A percentile compares a stretch with the other conserved stretches of the same genome.
These are phyloP conservation scores for Didymosphaeria variabile DNA, from an alignment of 2,329 filamentous ascomycete genomes.

Conservation along the genomic window DNA sequence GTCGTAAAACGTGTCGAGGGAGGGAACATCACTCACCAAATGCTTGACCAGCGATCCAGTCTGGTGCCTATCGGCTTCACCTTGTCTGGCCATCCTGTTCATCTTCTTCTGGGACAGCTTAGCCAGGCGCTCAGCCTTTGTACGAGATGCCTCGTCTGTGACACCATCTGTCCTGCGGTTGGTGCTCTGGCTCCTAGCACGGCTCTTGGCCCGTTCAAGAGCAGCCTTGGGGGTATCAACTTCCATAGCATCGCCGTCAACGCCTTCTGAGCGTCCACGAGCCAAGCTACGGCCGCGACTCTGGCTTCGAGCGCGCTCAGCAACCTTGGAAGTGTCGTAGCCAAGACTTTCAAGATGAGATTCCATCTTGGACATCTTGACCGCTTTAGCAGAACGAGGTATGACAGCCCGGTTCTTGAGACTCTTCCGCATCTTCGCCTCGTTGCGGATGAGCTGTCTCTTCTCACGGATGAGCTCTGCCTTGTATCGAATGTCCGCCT, in stretches of 20 bases:
- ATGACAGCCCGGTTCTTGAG: slow-evolving; percentile 97
- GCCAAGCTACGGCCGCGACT: slow-evolving; percentile 76
- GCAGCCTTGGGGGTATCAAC: slow-evolving; percentile 54
- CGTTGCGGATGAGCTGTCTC: slow-evolving; percentile 89
- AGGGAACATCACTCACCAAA: slow-evolving; percentile 71
- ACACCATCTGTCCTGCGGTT: slow-evolving; percentile 84
- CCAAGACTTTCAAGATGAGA: slow-evolving; percentile 84
- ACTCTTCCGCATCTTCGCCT: slow-evolving; percentile 92
- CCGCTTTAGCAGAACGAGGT: slow-evolving; percentile 81
- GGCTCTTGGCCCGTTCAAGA: slow-evolving; percentile 73
- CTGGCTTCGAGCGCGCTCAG: slow-evolving; percentile 75
- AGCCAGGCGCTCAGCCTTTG: slow-evolving; percentile 83
- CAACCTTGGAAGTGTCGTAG: slow-evolving; percentile 79
- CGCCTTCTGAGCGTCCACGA: slow-evolving; percentile 63
- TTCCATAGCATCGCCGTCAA: slow-evolving; percentile 77
- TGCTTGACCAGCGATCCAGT: slow-evolving; percentile 86
- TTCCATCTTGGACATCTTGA: slow-evolving; percentile 87
- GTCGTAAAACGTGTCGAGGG: not conserved
- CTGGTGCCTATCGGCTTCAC: slow-evolving; percentile 93
- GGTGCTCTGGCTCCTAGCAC: slow-evolving; percentile 69
- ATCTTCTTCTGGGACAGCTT: slow-evolving; percentile 97
- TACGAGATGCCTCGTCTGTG: slow-evolving; percentile 69
- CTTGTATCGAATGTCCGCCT: slow-evolving; percentile 87
- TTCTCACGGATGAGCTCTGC: slow-evolving; percentile 96
- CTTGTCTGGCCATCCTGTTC: slow-evolving; percentile 97